Conservation (phyloP, 2,329 filamentous ascomycete species). For the Microsporum audouinii region DNA sequence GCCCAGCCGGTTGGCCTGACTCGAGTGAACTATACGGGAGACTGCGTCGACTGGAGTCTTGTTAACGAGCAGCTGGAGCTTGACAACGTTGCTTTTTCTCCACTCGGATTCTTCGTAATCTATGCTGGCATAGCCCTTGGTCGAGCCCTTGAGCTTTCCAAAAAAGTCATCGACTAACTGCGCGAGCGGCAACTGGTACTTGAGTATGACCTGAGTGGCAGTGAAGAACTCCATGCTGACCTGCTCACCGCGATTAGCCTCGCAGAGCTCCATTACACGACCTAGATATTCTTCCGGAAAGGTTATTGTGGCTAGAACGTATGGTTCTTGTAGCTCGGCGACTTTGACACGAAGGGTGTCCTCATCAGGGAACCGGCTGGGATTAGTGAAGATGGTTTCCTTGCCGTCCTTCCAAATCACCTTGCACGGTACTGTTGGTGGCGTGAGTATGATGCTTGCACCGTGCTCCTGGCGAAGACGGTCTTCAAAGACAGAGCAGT, state of each 20-base stretch:
- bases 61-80: constrained; percentile 88
- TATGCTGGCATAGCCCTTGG: constrained; percentile 88
- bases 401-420: constrained; percentile 66
- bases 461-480: constrained; percentile 88
- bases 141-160: constrained; percentile 84
- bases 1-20: constrained; percentile 69
- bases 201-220: constrained; percentile 81
- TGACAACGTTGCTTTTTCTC: constrained; percentile 66
- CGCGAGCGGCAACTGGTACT: constrained; percentile 77
- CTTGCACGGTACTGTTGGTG: constrained; percentile 87
- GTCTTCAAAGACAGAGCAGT: constrained; percentile 98
- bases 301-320: constrained; percentile 73
- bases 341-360: constrained; percentile 46
- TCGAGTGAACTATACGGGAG: constrained; percentile 73
- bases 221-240: constrained; percentile 85
- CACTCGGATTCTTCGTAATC: constrained; percentile 96
- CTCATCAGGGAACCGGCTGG: constrained; percentile 74
- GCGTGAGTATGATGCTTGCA: constrained; percentile 89
- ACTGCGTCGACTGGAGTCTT: constrained; percentile 89
- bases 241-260: constrained; percentile 77
- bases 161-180: constrained; percentile 96
- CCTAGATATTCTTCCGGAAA: constrained; percentile 90
- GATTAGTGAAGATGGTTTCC: constrained; percentile 71
- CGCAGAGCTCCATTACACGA: constrained; percentile 88
- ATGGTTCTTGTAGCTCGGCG: constrained; percentile 57